Evolutionary conservation across 768 basidiomycete species (phyloP), one percentile per base, ranked within the genome.

Genomic region (Lactifluus echinatus): DNA sequence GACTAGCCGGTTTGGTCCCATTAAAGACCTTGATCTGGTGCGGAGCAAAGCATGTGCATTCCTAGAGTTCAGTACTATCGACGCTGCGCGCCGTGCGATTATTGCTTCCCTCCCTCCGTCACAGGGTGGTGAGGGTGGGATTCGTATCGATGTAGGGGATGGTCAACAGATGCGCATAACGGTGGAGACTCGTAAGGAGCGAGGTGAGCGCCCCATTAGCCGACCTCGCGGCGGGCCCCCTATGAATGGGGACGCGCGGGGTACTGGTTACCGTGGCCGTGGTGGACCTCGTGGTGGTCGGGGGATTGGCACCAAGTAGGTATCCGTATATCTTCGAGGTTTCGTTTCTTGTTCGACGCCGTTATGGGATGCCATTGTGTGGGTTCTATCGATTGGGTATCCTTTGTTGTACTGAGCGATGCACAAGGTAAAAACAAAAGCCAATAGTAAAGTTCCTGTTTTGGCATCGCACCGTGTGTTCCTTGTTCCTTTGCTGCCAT

Each of bases 141-240:
- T 98, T 60, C 84, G 80, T 67, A 70, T 95, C 50, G 87, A 88
- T 47, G 76, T 78, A 8, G 84, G 80, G 1, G 79, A 79, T 3
- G 82, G 81, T 7, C 70, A 61, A 48, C 73, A 71, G 56, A 70
- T 79, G 33, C 75, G 85, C 57, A 83, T 97, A 57, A 77, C 74
- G 58, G 82, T 97, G 34, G 93, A 95, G 78, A 89, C 87, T 42
- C 81, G 89, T 70, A 96, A 93, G 76, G 93, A 97, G 74, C 79
- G 92, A 44, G 82, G 83, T 36, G 92, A 96, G n/a, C 73, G 93
- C 55, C 84, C 85, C 2, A 72, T 76, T 2, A 76, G 71, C 61
- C 72, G 86, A 33, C 77, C 82, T 15, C 77, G 87, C 17, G 83
- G 85, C 40, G 85, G 83, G 31, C 73, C 74, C 1, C 82, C 85